Base-by-base conservation (phyloP, 1,284 basidiomycete species). In the Sanghuangporus weigelae region DNA sequence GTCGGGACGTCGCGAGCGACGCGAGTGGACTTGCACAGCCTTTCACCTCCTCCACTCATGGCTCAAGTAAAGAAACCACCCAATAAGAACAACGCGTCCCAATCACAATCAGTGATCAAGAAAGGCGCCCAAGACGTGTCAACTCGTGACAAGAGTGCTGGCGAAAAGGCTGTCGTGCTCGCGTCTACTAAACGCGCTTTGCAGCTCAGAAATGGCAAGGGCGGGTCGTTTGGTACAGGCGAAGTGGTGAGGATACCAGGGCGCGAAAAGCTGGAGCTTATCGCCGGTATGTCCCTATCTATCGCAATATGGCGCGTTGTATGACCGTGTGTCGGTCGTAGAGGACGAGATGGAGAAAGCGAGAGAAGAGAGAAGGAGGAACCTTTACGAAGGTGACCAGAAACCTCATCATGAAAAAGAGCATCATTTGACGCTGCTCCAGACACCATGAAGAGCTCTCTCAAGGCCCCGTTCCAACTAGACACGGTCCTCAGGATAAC, bases 241-340 rank as follows among this genome's bases (percentile, higher is more conserved):
- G 88, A 90, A 72, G 35, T 90, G 46, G 71, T 85, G 54, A 87
- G 80, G 70, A 81, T 90, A 68, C 84, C 80, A 63, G 89, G 89
- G 0, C 80, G 87, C 69, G 90, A 92, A 74, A 92, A 92, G 69
- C 77, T 92, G 35, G 88, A 90, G 70, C 79, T 92, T 35, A 75
- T 92, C 42, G 88, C 87, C 67, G 89, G 89, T 89, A 70, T 60
- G 76, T 74, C 38, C 46, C 23, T 26, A 39, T 50, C 35, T 12
- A n/a, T 40, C 65, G 56, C 42, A 57, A 62, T 61, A 10, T 2
- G 3, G 6, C 12, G 3, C 7, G 59, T 54, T 51, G 40, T 60
- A 65, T 59, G 14, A 57, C 63, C 36, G 68, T 58, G n/a, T 66
- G 61, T 44, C 57, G 23, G 40, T 67, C 55, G 60, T 67, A 91